These are phyloP conservation scores for Fusarium paranaense DNA, from an alignment of 2,329 filamentous ascomycete genomes.

Conservation along the genomic window DNA sequence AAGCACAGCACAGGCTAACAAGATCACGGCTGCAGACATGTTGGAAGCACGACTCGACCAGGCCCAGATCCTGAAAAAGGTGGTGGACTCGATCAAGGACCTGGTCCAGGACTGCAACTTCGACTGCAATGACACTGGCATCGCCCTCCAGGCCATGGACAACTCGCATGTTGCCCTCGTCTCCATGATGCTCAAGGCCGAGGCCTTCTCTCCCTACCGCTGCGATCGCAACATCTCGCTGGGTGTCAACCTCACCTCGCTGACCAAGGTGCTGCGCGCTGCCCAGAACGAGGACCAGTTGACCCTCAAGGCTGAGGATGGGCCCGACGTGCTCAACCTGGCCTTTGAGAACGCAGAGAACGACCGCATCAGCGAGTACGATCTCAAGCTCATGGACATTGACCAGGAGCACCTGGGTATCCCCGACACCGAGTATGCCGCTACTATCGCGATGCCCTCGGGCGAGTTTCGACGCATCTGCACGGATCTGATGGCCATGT, in stretches of 20 bases:
- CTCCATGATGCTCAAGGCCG: constrained; percentile 97
- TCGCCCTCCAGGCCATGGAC: constrained; percentile 99
- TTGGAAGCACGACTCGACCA: constrained; percentile 98
- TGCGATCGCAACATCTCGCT: constrained; percentile 99
- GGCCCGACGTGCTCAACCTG: constrained; percentile 94
- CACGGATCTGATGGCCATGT: constrained; percentile 89
- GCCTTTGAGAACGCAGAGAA: constrained; percentile 91
- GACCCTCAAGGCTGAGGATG: constrained; percentile 97
- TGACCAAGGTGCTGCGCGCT: constrained; percentile 96
- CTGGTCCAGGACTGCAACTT: constrained; percentile 99
- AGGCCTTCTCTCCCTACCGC: constrained; percentile 93
- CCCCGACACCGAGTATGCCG: constrained; percentile 97
- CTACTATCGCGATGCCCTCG: constrained; percentile 89
- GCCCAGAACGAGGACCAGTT: constrained; percentile 95
- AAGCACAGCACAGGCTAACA: constrained; percentile 26
- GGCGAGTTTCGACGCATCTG: constrained; percentile 95
- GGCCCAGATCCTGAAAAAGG: constrained; percentile 95
- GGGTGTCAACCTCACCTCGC: constrained; percentile 94
- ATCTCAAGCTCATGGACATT: constrained; percentile 99
- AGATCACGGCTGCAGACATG: constrained; percentile 64
- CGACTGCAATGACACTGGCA: constrained; percentile 99
- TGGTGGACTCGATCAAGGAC: constrained; percentile 99
- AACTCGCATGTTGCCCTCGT: constrained; percentile 99
- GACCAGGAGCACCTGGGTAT: constrained; percentile 99
- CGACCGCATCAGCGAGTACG: constrained; percentile 97